Conservation (phyloP, 192 early-diverging fungal species). For the Mortierella alpina region DNA sequence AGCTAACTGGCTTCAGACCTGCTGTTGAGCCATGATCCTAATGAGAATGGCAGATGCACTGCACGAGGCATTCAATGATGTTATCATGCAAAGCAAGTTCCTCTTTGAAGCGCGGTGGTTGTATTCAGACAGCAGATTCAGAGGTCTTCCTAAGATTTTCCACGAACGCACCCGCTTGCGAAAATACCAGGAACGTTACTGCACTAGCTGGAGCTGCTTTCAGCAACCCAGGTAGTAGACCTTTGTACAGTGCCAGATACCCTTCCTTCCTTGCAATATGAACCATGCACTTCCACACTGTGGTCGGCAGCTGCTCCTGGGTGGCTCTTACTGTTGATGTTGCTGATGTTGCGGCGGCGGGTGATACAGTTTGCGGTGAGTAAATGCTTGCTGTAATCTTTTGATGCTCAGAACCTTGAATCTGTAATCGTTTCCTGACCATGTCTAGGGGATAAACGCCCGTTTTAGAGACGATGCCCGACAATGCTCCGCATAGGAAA, state of each 20-base stretch:
- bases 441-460: constrained; percentile 93
- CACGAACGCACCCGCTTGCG: constrained; percentile 68
- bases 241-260: constrained; percentile 85
- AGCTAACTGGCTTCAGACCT: too few relatives aligned
- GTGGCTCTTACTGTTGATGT: constrained; percentile 10
- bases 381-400: not conserved
- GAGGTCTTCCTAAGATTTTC: constrained; percentile 13
- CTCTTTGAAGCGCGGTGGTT: too few relatives aligned
- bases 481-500: constrained; percentile 80
- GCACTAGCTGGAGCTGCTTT: constrained; percentile 90
- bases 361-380: not conserved
- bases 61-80: too few relatives aligned
- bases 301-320: constrained; percentile 47
- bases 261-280: constrained; percentile 84
- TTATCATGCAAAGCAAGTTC: too few relatives aligned
- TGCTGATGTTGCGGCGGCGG: constrained; percentile 19
- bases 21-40: too few relatives aligned
- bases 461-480: constrained; percentile 86
- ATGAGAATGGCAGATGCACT: too few relatives aligned
- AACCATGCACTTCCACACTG: constrained; percentile 67
- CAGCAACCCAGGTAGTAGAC: constrained; percentile 83
- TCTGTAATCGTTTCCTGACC: constrained; percentile 80
- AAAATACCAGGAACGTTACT: constrained; percentile 88
- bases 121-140: too few relatives aligned
- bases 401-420: constrained; percentile 56